phyloP scores from a whole-genome alignment of 2,329 filamentous ascomycete species.

The Fusarium tjaetaba region DNA sequence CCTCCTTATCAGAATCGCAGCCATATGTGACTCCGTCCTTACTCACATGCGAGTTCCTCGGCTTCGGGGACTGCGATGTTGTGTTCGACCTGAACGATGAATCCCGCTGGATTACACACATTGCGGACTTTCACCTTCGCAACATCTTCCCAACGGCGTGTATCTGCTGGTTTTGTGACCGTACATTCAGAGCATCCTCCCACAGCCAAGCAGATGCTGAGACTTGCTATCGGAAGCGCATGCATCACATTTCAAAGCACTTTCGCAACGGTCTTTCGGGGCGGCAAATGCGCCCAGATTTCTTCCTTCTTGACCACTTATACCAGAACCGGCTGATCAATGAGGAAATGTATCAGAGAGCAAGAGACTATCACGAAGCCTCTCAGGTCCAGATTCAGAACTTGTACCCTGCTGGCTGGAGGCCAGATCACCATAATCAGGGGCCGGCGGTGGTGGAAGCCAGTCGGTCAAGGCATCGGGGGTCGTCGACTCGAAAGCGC shows the following conservation, averaged over 20 bases:
- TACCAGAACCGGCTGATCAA: slow-evolving; percentile 42
- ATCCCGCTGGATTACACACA: slow-evolving; percentile 59
- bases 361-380: slow-evolving; percentile 33
- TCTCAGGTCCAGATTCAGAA: slow-evolving; percentile 27
- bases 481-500: not conserved
- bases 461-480: not conserved
- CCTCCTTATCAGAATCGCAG: slow-evolving; percentile 12
- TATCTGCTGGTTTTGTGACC: slow-evolving; percentile 64
- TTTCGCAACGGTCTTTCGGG: slow-evolving; percentile 44
- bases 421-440: not conserved
- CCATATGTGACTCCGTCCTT: not conserved
- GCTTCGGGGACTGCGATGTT: slow-evolving; percentile 48
- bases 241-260: slow-evolving; percentile 62
- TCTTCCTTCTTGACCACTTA: slow-evolving; percentile 53
- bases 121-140: slow-evolving; percentile 49
- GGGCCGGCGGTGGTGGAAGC: slow-evolving; percentile 4
- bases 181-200: slow-evolving; percentile 46
- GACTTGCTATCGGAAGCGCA: slow-evolving; percentile 52
- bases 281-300: slow-evolving; percentile 52
- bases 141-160: slow-evolving; percentile 48
- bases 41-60: slow-evolving; percentile 56
- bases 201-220: slow-evolving; percentile 2
- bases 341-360: slow-evolving; percentile 34
- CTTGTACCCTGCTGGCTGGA: slow-evolving; percentile 31
- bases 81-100: slow-evolving; percentile 52